Conservation (phyloP, 2,329 filamentous ascomycete species). For the Pseudogymnoascus pannorum region DNA sequence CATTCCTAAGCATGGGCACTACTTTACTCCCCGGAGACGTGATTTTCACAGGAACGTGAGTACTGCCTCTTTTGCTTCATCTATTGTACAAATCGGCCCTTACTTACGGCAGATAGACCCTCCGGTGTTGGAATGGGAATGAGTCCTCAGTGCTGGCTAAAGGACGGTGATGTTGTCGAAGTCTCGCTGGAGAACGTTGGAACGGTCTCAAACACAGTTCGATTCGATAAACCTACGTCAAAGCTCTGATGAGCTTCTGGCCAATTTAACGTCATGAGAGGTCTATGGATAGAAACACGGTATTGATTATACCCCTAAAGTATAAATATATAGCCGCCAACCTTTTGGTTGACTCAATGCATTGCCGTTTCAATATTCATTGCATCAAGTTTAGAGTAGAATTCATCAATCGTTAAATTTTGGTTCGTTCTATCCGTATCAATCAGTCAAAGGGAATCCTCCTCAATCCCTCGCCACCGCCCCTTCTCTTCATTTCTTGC, state of each 20-base stretch:
- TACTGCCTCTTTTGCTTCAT: constrained; percentile 18
- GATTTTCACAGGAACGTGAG: constrained; percentile 59
- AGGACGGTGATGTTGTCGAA: constrained; percentile 63
- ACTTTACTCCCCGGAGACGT: constrained; percentile 57
- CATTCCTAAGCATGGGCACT: constrained; percentile 53
- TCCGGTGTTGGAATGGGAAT: constrained; percentile 65
- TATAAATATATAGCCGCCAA: constrained; percentile 3
- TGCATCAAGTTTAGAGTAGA: neutral
- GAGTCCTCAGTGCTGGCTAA: constrained; percentile 59
- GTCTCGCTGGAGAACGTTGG: constrained; percentile 61
- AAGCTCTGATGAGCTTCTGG: constrained; percentile 27
- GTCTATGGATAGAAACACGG: constrained; percentile 4
- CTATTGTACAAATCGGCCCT: neutral
- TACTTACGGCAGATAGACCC: constrained; percentile 37
- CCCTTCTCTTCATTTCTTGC: constrained; percentile 75
- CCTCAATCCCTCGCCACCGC: constrained; percentile 52
- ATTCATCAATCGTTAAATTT: constrained; percentile 4
- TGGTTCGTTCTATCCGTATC: neutral
- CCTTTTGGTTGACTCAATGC: neutral
- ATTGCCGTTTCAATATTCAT: neutral
- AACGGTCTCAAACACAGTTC: constrained; percentile 46
- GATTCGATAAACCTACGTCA: constrained; percentile 33
- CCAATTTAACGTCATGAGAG: neutral
- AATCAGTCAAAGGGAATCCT: constrained; percentile 72
- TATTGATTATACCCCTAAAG: constrained; percentile 6